Evolutionary conservation across 768 basidiomycete species (phyloP).

Genomic region (Fomitopsis serialis): DNA sequence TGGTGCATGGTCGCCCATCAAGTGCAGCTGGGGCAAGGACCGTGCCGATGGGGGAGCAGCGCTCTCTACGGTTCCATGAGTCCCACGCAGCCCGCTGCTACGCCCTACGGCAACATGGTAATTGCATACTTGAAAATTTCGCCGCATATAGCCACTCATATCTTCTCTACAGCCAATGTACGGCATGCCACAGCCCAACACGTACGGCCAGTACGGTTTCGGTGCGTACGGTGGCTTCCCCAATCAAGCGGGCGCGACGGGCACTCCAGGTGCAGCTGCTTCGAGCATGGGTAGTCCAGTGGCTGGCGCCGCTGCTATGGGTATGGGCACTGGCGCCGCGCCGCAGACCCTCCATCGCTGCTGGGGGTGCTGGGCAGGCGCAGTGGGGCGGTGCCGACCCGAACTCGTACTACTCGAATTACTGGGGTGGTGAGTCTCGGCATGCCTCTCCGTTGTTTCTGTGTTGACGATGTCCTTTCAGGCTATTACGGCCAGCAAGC

Average conservation of each 20-base stretch:
- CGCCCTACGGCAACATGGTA: conserved; percentile 82
- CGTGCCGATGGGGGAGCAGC: conserved; percentile 66
- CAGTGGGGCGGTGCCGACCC: conserved; percentile 78
- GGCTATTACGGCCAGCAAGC: conserved; percentile 82
- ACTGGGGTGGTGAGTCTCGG: conserved; percentile 69
- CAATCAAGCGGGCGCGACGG: conserved; percentile 39
- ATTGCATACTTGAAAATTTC: conserved; percentile 17
- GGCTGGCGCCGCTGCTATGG: conserved; percentile 47
- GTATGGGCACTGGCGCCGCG: too few relatives aligned
- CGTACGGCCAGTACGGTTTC: conserved; percentile 78
- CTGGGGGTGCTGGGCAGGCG: conserved; percentile 55
- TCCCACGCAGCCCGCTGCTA: conserved; percentile 48
- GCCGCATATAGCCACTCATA: conserved; percentile 6
- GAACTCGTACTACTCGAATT: conserved; percentile 72
- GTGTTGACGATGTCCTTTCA: conserved; percentile 22
- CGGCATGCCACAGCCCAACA: conserved; percentile 79
- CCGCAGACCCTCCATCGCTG: too few relatives aligned
- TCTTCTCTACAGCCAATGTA: conserved; percentile 66
- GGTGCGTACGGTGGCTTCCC: conserved; percentile 70
- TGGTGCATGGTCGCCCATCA: conserved; percentile 98
- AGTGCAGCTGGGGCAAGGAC: conserved; percentile 99
- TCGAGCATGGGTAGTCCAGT: conserved; percentile 53
- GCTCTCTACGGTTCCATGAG: conserved; percentile 47
- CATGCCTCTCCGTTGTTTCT: neutral
- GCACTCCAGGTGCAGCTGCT: conserved; percentile 39